phyloP scores from a whole-genome alignment of 1,139 yeast genomes.

The Candida gigantensis region DNA sequence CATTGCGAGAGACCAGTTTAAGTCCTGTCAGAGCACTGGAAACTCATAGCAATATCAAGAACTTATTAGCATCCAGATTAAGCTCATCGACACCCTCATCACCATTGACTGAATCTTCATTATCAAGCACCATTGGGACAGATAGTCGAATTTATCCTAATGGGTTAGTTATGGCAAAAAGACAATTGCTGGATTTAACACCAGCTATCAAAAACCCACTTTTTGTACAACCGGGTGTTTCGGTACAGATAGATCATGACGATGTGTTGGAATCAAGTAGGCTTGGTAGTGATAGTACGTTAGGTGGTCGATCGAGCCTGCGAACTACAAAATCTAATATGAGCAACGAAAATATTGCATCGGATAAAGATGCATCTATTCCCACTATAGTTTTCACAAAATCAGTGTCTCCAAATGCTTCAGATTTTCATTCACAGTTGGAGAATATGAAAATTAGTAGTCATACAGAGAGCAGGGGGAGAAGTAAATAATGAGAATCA shows the following conservation, averaged over 20 bases:
- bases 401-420: neutral
- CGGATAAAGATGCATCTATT: neutral
- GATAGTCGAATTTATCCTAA: slow-evolving; percentile 1
- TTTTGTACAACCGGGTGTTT: slow-evolving; percentile 9
- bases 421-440: slow-evolving; percentile 6
- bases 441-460: slow-evolving; percentile 5
- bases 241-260: slow-evolving; percentile 8
- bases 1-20: slow-evolving; percentile 1
- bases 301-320: slow-evolving; percentile 12
- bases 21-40: slow-evolving; percentile 10
- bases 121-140: neutral
- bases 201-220: slow-evolving; percentile 2
- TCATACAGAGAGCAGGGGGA: slow-evolving; percentile 4
- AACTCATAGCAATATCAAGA: slow-evolving; percentile 7
- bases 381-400: slow-evolving; percentile 8
- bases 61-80: slow-evolving; percentile 8
- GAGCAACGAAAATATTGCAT: slow-evolving; percentile 8
- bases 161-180: neutral
- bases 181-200: neutral
- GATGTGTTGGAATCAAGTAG: neutral
- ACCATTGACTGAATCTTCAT: slow-evolving; percentile 1
- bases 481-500: slow-evolving; percentile 2
- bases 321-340: slow-evolving; percentile 8
- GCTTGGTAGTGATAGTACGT: slow-evolving; percentile 12
- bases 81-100: slow-evolving; percentile 1